A percentile compares a stretch with the other conserved stretches of the same genome.
phyloP scores from a whole-genome alignment of 768 basidiomycete genomes.

The Lentinula raphanica region DNA sequence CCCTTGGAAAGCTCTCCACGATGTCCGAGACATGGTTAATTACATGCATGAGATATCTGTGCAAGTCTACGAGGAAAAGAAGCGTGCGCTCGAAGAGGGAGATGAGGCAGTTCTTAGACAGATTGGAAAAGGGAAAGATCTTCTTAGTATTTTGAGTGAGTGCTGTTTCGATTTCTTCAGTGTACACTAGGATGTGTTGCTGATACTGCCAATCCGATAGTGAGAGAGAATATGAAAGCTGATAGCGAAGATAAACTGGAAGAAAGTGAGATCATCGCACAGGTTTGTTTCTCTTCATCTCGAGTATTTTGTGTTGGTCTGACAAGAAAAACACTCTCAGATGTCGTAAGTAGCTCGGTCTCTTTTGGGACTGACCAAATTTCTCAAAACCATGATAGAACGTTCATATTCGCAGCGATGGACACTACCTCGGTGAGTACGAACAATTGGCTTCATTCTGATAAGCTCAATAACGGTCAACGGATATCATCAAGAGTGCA shows the following conservation, averaged over 20 bases:
- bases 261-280: constrained; percentile 24
- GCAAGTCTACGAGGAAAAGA: constrained; percentile 33
- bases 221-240: constrained; percentile 16
- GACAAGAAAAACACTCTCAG: constrained; percentile 11
- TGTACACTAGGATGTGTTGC: neutral
- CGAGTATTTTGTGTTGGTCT: neutral
- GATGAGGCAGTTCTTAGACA: constrained; percentile 27
- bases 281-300: constrained; percentile 10
- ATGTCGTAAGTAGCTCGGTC: constrained; percentile 16
- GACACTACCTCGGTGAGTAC: constrained; percentile 34
- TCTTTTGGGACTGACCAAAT: neutral
- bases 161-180: neutral
- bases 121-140: constrained; percentile 36
- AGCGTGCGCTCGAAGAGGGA: constrained; percentile 25
- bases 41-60: constrained; percentile 29
- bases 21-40: constrained; percentile 28
- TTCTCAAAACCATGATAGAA: constrained; percentile 15
- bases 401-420: constrained; percentile 34
- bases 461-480: neutral
- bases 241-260: constrained; percentile 17
- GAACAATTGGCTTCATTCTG: neutral
- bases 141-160: constrained; percentile 42
- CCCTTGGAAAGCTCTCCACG: constrained; percentile 27
- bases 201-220: neutral
- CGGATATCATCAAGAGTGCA: constrained; percentile 8